Conservation (phyloP, 2,329 filamentous ascomycete species). For the Colletotrichum filicis region DNA sequence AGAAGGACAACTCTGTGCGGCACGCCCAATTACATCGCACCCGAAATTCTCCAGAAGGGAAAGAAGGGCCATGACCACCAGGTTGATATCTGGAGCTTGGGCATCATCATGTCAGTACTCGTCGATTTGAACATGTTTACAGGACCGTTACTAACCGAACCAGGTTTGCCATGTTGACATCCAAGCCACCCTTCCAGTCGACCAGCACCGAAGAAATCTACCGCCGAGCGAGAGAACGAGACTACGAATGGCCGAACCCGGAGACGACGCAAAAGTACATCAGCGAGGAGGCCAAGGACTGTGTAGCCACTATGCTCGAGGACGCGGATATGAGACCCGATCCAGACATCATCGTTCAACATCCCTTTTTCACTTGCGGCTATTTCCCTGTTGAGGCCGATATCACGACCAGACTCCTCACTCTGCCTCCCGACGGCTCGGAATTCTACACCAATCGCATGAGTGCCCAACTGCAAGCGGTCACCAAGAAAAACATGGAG, state of each 20-base stretch:
- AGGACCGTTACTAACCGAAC: constrained; percentile 39
- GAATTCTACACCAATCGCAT: constrained; percentile 66
- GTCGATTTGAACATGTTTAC: too few species aligned
- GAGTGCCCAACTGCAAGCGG: constrained; percentile 54
- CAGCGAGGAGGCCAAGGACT: constrained; percentile 79
- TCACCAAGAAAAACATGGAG: constrained; percentile 63
- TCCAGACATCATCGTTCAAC: constrained; percentile 82
- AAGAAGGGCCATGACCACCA: constrained; percentile 97
- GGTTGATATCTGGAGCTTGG: constrained; percentile 98
- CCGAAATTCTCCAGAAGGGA: constrained; percentile 93
- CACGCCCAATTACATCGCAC: constrained; percentile 98
- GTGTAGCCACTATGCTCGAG: constrained; percentile 80
- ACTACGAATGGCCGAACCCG: constrained; percentile 82
- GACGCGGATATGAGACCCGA: constrained; percentile 80
- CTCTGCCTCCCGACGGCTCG: constrained; percentile 66
- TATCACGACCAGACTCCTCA: constrained; percentile 68
- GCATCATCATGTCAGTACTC: constrained; percentile 87
- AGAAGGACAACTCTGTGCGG: constrained; percentile 94
- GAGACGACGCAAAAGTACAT: constrained; percentile 76
- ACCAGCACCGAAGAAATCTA: constrained; percentile 89
- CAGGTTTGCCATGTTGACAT: constrained; percentile 95
- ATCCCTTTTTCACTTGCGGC: constrained; percentile 81
- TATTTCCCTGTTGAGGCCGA: constrained; percentile 74
- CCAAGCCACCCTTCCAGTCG: constrained; percentile 96
- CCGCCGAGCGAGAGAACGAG: constrained; percentile 73